Evolutionary conservation across 2,329 filamentous ascomycete species (phyloP).

Genomic region (Coniella lustricola): DNA sequence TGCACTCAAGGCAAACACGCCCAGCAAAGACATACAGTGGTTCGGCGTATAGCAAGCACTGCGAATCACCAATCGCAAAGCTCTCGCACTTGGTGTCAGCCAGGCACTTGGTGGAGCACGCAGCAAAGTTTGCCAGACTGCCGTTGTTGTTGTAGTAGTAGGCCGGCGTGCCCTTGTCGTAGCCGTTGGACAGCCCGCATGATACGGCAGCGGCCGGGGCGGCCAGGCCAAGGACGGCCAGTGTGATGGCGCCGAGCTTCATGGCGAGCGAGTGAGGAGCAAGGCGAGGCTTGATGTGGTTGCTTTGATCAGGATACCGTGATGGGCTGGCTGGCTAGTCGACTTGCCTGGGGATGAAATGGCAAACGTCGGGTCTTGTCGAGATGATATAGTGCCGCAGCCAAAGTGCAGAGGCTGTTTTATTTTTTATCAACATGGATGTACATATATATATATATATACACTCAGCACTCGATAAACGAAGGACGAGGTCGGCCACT

Average conservation of each 20-base stretch:
- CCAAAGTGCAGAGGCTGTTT: no score
- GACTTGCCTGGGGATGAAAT: no score
- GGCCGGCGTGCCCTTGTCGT: conserved; percentile 11
- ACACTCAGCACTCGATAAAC: no score
- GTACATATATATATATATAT: no score
- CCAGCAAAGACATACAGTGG: conserved; percentile 4
- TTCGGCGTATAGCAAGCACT: conserved; percentile 10
- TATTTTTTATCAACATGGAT: no score
- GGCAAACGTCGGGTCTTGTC: no score
- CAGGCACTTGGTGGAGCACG: conserved; percentile 10
- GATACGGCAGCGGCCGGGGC: not conserved
- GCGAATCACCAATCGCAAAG: conserved; percentile 7
- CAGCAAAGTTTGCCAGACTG: conserved; percentile 8
- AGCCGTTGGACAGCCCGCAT: conserved; percentile 12
- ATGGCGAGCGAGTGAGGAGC: not conserved
- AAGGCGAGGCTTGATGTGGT: no score
- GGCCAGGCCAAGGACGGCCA: conserved; percentile 13
- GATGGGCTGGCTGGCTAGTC: no score
- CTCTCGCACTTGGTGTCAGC: conserved; percentile 7
- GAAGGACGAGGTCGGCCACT: no score
- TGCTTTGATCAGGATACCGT: no score
- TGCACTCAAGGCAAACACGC: no score
- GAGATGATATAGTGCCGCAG: no score
- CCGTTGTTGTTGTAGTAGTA: conserved; percentile 15
- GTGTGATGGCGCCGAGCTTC: not conserved